phyloP scores from a whole-genome alignment of 352 stramenopile genomes.

The Sclerospora graminicola region DNA sequence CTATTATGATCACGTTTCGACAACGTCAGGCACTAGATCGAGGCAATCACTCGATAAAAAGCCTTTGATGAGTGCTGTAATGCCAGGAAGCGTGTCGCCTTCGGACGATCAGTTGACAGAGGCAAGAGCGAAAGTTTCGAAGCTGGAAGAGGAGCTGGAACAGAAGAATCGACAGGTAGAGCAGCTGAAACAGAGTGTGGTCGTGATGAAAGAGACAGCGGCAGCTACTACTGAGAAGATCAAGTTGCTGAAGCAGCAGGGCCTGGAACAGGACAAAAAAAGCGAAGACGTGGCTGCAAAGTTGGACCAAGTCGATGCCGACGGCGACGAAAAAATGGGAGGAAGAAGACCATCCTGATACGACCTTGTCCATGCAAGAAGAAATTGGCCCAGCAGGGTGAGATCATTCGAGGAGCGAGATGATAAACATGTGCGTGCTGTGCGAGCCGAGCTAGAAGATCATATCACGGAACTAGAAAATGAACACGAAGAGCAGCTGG shows the following conservation, averaged over 20 bases:
- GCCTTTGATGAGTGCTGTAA: slow-evolving; percentile 2
- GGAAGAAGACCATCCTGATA: slow-evolving; percentile 24
- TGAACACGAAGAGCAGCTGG: slow-evolving; percentile 43
- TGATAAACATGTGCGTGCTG: slow-evolving; percentile 44
- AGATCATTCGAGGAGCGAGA: slow-evolving; percentile 40
- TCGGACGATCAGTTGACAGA: slow-evolving; percentile 42
- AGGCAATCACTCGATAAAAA: slow-evolving; percentile 27
- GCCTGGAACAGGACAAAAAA: slow-evolving; percentile 9
- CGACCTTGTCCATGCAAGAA: slow-evolving; percentile 14
- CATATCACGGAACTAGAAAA: slow-evolving; percentile 40
- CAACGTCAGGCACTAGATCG: background rate
- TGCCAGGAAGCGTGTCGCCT: background rate
- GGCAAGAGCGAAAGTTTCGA: slow-evolving; percentile 35
- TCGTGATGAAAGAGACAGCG: slow-evolving; percentile 37
- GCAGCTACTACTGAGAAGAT: slow-evolving; percentile 16
- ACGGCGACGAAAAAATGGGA: slow-evolving; percentile 16
- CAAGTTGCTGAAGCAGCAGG: slow-evolving; percentile 20
- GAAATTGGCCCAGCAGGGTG: slow-evolving; percentile 40
- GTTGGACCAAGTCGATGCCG: slow-evolving; percentile 5
- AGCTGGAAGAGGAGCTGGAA: slow-evolving; percentile 59
- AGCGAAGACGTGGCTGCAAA: slow-evolving; percentile 6
- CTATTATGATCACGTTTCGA: slow-evolving; percentile 10
- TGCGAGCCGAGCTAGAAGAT: slow-evolving; percentile 57
- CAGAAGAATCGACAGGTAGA: slow-evolving; percentile 58
- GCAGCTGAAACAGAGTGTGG: slow-evolving; percentile 54